phyloP scores from a whole-genome alignment of 257 asterid genomes.

The Primulina huaijiensis region DNA sequence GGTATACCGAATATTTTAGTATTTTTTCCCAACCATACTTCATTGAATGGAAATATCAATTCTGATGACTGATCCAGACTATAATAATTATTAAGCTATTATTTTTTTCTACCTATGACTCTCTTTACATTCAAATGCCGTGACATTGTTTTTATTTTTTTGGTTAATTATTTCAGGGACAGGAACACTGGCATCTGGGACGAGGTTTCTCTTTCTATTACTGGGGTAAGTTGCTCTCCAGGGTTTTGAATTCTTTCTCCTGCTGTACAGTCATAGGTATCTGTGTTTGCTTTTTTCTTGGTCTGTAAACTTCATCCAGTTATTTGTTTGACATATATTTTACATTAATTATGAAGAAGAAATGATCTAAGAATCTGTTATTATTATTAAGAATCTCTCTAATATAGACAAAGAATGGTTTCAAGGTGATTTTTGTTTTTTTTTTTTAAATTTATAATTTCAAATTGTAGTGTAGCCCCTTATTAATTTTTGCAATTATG shows the following conservation, averaged over 20 bases:
- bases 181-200: conserved; percentile 99
- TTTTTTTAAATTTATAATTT: too few relatives aligned
- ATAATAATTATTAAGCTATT: not conserved
- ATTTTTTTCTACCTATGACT: conserved; percentile 1
- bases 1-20: too few relatives aligned
- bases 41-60: not conserved
- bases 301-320: conserved; percentile 1
- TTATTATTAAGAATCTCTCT: too few relatives aligned
- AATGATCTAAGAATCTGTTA: not conserved
- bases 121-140: conserved; percentile 9
- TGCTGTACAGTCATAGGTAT: not conserved
- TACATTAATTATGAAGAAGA: conserved; percentile 17
- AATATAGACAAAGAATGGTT: too few relatives aligned
- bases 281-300: not conserved
- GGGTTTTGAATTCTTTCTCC: conserved; percentile 16
- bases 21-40: too few relatives aligned
- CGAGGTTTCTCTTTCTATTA: conserved; percentile 80
- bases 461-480: too few relatives aligned
- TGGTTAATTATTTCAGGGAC: conserved; percentile 53
- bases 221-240: conserved; percentile 70
- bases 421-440: too few relatives aligned
- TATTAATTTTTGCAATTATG: too few relatives aligned
- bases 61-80: not conserved
- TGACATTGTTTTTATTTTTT: conserved; percentile 19
- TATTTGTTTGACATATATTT: conserved; percentile 3